phyloP scores from a whole-genome alignment of 1,284 basidiomycete species.

The Cryptococcus sp. region DNA sequence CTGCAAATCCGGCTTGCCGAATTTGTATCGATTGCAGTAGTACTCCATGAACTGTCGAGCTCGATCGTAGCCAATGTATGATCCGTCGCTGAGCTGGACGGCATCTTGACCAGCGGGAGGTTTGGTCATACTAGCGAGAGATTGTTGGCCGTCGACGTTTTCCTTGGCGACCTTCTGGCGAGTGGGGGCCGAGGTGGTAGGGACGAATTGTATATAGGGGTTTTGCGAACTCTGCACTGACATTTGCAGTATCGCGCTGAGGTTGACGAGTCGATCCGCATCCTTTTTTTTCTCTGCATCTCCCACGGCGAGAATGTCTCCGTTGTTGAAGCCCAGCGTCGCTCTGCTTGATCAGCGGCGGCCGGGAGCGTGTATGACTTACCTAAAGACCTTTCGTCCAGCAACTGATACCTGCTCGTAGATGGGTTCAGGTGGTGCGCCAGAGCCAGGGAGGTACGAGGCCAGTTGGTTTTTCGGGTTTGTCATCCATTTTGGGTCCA shows the following conservation, averaged over 20 bases:
- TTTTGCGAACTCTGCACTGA: slow-evolving; percentile 25
- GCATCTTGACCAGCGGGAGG: slow-evolving; percentile 7
- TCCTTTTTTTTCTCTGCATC: slow-evolving; percentile 64
- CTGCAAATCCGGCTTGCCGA: slow-evolving; percentile 72
- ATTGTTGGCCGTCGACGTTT: not conserved
- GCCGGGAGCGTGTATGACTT: too few species aligned
- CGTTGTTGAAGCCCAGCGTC: not conserved
- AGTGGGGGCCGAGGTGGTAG: too few species aligned
- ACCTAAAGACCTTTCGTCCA: not conserved
- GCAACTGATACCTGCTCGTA: not conserved
- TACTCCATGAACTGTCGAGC: slow-evolving; percentile 92
- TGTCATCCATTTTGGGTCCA: not conserved
- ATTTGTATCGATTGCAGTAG: slow-evolving; percentile 77
- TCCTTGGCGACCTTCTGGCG: not conserved
- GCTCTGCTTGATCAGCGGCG: too few species aligned
- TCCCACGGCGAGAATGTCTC: slow-evolving; percentile 50
- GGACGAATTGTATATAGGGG: not conserved
- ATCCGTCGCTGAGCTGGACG: slow-evolving; percentile 59
- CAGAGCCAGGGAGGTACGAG: not conserved
- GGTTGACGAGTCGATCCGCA: slow-evolving; percentile 68
- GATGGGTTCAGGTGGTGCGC: not conserved
- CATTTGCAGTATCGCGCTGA: slow-evolving; percentile 67
- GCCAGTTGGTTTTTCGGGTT: not conserved
- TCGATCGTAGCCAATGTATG: slow-evolving; percentile 62
- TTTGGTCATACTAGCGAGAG: not conserved